Percentiles rank a stretch among this genome's conserved stretches.
These are phyloP conservation scores for Lactarius sanguifluus DNA, from an alignment of 768 basidiomycete genomes.

Conservation along the genomic window DNA sequence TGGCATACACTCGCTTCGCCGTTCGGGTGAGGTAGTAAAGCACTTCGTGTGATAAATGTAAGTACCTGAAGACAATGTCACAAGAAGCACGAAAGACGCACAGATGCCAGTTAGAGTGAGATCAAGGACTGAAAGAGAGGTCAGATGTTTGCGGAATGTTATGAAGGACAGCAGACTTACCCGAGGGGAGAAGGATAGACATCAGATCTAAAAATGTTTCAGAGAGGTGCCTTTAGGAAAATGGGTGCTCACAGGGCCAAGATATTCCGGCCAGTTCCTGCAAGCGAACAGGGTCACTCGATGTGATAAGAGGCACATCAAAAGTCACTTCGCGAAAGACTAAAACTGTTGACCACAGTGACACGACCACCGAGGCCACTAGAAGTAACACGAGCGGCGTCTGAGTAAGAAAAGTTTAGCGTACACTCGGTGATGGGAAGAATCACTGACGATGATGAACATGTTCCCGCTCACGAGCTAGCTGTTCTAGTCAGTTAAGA, in stretches of 20 bases:
- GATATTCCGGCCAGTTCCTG: too few species aligned
- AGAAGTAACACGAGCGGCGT: neutral
- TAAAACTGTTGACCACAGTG: neutral
- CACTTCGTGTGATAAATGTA: neutral
- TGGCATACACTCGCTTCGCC: neutral
- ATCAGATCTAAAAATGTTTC: neutral
- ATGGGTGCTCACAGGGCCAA: neutral
- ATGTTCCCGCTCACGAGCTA: neutral
- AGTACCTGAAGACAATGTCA: too few species aligned
- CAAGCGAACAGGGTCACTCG: too few species aligned
- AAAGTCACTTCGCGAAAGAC: neutral
- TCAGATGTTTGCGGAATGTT: neutral
- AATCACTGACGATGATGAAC: neutral
- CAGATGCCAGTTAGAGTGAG: neutral
- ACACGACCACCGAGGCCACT: neutral
- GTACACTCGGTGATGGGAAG: neutral
- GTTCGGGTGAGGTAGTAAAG: neutral
- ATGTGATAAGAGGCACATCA: too few species aligned
- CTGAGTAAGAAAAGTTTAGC: neutral
- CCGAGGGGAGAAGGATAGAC: neutral
- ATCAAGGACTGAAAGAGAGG: slow-evolving; percentile 2
- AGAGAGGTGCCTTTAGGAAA: neutral
- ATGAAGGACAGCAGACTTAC: neutral
- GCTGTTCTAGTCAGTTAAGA: neutral
- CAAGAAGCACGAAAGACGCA: neutral